Percentiles rank a stretch among this genome's conserved stretches.
These are phyloP conservation scores for Gardenia jasminoides DNA, from an alignment of 257 asterid species.

Conservation along the genomic window DNA sequence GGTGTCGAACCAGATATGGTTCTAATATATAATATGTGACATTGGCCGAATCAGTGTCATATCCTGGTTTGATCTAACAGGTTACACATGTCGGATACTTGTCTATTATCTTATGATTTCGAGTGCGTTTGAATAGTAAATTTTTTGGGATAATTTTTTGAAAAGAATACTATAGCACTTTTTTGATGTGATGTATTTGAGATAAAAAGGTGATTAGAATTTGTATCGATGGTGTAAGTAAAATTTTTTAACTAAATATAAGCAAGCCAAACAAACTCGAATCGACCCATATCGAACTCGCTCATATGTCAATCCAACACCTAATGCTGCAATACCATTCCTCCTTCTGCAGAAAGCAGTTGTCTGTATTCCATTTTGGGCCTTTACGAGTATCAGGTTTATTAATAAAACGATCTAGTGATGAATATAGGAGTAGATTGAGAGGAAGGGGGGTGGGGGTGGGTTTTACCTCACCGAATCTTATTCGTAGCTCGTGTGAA, in stretches of 20 bases:
- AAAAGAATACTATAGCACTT: no score
- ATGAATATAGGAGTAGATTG: background rate
- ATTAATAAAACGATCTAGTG: no score
- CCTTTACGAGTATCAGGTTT: background rate
- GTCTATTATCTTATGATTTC: background rate
- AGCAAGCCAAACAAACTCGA: no score
- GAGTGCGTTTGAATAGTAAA: no score
- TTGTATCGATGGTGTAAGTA: no score
- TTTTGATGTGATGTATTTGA: no score
- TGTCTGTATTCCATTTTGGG: background rate
- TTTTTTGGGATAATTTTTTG: no score
- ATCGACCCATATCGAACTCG: background rate
- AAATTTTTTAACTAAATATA: no score
- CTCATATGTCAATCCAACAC: background rate
- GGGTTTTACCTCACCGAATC: background rate
- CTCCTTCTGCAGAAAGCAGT: background rate
- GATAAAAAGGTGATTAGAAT: no score
- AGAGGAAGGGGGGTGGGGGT: no score
- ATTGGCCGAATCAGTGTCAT: background rate
- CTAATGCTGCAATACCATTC: background rate
- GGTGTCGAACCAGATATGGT: background rate
- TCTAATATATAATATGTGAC: background rate
- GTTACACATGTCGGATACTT: no score
- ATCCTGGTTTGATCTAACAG: background rate
- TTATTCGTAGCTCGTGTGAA: background rate